These are phyloP conservation scores for Tuber magnatum DNA, from an alignment of 495 filamentous ascomycete genomes.

Conservation along the genomic window DNA sequence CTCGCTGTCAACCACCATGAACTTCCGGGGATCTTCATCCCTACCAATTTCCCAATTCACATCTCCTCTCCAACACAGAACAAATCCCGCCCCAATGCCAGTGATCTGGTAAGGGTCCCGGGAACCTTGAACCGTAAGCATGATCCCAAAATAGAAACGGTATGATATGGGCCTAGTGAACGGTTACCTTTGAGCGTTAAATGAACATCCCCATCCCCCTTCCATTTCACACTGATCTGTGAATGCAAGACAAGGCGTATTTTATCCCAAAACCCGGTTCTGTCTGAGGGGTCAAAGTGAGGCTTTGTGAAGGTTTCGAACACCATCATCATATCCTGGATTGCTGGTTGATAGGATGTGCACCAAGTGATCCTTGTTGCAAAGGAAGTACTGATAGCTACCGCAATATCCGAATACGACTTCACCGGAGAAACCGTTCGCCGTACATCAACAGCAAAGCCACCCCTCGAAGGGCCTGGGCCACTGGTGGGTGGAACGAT, in stretches of 20 bases:
- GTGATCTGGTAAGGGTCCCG: slow-evolving; percentile 91
- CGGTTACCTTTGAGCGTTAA: slow-evolving; percentile 73
- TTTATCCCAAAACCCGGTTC: slow-evolving; percentile 98
- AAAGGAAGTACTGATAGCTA: slow-evolving; percentile 86
- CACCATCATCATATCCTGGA: slow-evolving; percentile 99
- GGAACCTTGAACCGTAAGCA: slow-evolving; percentile 48
- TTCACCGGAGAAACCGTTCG: slow-evolving; percentile 92
- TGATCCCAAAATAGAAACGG: slow-evolving; percentile 1
- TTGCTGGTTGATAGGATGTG: slow-evolving; percentile 92
- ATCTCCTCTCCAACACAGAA: slow-evolving; percentile 96
- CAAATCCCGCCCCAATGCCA: slow-evolving; percentile 83
- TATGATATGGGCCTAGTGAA: not conserved
- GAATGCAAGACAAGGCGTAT: slow-evolving; percentile 92
- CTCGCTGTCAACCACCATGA: slow-evolving; percentile 91
- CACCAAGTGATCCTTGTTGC: slow-evolving; percentile 95
- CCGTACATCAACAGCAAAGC: slow-evolving; percentile 76
- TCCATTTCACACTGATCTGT: slow-evolving; percentile 80
- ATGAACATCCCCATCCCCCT: slow-evolving; percentile 91
- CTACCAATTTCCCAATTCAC: slow-evolving; percentile 76
- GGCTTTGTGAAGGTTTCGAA: slow-evolving; percentile 96
- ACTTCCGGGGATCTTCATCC: slow-evolving; percentile 76
- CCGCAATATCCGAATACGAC: slow-evolving; percentile 82
- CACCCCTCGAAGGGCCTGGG: slow-evolving; percentile 48
- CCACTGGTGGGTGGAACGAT: slow-evolving; percentile 63
- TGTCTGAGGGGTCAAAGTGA: slow-evolving; percentile 84